Conservation (phyloP, 108 stramenopile genomes). For the Cyclostephanos tholiformis region DNA sequence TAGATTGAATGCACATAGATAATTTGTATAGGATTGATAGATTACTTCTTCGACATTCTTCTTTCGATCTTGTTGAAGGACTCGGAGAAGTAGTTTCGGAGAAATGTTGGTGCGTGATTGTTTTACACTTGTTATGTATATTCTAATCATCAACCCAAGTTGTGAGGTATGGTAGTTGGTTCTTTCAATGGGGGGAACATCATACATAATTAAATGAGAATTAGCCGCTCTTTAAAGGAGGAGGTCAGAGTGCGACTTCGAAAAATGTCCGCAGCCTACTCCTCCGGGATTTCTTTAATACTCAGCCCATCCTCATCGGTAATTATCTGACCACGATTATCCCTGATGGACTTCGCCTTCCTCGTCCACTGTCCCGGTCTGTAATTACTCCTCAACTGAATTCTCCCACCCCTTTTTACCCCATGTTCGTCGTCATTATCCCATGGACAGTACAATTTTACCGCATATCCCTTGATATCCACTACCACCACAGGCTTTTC, state of each 20-base stretch:
- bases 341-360: slow-evolving; percentile 44
- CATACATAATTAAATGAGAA: no score
- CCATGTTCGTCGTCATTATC: slow-evolving; percentile 21
- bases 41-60: no score
- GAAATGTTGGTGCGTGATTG: no score
- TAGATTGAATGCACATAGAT: no score
- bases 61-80: no score
- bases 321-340: slow-evolving; percentile 45
- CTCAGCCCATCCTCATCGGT: slow-evolving; percentile 44
- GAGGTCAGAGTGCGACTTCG: no score
- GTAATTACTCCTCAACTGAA: slow-evolving; percentile 41
- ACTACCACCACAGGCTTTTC: slow-evolving; percentile 46
- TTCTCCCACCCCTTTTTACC: slow-evolving; percentile 9
- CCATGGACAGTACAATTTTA: slow-evolving; percentile 44
- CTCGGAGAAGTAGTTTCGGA: no score
- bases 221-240: slow-evolving; percentile 1
- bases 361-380: slow-evolving; percentile 44
- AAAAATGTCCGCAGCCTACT: not conserved
- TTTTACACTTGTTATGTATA: no score
- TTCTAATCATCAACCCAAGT: no score
- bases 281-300: slow-evolving; percentile 44
- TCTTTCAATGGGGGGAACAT: no score
- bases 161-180: no score
- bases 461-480: slow-evolving; percentile 49
- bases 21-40: no score